phyloP scores from a whole-genome alignment of 805 yeast species.

The Brettanomyces nanus region DNA sequence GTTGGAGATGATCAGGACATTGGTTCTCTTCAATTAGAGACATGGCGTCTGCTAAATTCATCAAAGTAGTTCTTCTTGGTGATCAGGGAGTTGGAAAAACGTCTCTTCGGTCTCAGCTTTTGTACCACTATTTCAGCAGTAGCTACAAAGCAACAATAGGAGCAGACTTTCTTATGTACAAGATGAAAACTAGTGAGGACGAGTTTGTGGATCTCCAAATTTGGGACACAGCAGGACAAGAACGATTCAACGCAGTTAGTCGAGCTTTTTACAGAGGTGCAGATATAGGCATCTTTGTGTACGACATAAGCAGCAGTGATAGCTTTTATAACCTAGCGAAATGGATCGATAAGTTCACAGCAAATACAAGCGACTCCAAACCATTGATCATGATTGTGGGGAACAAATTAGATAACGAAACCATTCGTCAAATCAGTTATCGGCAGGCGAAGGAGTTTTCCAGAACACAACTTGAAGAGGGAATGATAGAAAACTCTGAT shows the following conservation, averaged over 20 bases:
- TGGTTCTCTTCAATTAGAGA: too few relatives aligned
- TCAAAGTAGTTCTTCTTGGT: constrained; percentile 48
- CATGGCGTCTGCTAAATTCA: too few relatives aligned
- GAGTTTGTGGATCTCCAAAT: constrained; percentile 40
- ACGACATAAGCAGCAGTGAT: constrained; percentile 46
- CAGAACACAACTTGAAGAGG: constrained; percentile 11
- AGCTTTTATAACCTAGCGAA: constrained; percentile 34
- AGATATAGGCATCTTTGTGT: constrained; percentile 45
- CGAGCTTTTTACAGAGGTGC: constrained; percentile 53
- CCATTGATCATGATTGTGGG: constrained; percentile 48
- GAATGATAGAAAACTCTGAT: constrained; percentile 18
- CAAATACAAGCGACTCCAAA: constrained; percentile 36
- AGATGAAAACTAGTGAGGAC: constrained; percentile 15
- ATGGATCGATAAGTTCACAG: constrained; percentile 42
- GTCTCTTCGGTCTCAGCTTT: constrained; percentile 45
- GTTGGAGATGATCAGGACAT: too few relatives aligned
- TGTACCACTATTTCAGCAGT: constrained; percentile 45
- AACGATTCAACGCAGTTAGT: constrained; percentile 63
- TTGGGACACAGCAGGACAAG: constrained; percentile 97
- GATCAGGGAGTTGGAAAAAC: constrained; percentile 57
- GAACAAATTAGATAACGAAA: constrained; percentile 36
- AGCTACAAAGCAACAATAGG: constrained; percentile 55
- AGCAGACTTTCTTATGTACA: constrained; percentile 46
- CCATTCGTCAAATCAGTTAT: constrained; percentile 21
- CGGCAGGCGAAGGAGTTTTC: constrained; percentile 26